Conservation (phyloP, 2,329 filamentous ascomycete species). For the Hypocreales sp. region DNA sequence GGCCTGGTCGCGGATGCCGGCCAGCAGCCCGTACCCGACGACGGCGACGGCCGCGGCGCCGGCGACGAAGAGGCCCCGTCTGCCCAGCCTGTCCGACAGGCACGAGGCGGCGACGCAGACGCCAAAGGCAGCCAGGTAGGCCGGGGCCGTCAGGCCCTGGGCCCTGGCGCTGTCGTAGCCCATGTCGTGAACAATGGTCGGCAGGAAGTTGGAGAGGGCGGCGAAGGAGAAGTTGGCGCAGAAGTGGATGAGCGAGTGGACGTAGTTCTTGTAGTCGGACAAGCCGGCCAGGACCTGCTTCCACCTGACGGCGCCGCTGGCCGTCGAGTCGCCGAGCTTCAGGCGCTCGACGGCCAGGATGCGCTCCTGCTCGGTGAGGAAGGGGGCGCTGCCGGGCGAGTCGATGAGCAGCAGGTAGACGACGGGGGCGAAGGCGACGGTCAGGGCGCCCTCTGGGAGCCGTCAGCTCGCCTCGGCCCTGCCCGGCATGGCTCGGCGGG, state of each 20-base stretch:
- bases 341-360: conserved; percentile 8
- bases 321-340: conserved; percentile 3
- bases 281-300: conserved; percentile 18
- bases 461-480: no score
- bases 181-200: conserved; percentile 23
- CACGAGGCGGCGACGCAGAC: conserved; percentile 14
- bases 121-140: conserved; percentile 23
- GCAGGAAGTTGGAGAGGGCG: conserved; percentile 22
- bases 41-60: conserved; percentile 7
- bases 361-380: conserved; percentile 13
- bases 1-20: conserved; percentile 6
- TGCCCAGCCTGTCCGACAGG: conserved; percentile 18
- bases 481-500: no score
- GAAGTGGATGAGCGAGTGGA: conserved; percentile 21
- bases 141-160: conserved; percentile 24
- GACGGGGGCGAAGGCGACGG: conserved; percentile 11
- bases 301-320: conserved; percentile 7
- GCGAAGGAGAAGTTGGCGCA: conserved; percentile 22
- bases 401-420: conserved; percentile 16
- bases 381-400: conserved; percentile 12
- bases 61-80: conserved; percentile 17
- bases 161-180: conserved; percentile 21
- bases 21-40: conserved; percentile 15
- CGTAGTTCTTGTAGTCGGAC: conserved; percentile 18
- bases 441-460: conserved; percentile 13